Evolutionary conservation across 257 asterid genomes (phyloP), one percentile per base, ranked within the genome.

Genomic region (Galeopsis tetrahit): DNA sequence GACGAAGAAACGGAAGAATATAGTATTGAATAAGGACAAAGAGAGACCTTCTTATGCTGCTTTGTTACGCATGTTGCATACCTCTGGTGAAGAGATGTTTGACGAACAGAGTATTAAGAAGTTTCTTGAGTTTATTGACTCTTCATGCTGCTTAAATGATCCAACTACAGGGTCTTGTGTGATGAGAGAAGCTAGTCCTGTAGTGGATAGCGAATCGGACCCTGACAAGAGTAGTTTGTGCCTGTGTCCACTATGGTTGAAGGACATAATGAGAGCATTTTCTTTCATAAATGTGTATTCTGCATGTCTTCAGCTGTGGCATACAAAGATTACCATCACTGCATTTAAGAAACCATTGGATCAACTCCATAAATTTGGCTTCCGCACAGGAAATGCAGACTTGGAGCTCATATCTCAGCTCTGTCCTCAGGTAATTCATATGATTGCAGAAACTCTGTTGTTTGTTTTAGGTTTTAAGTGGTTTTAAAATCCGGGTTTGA

Each of bases 181-280:
- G 75, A 67, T 84, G 68, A 78, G 74, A 66, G 82, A 74, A 76
- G 82, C 74, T 72, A 77, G 15, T 31, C 38, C 69, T 62, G 35
- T 36, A 63, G 69, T 53, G 66, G 78, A 70, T 66, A 14, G 63
- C 10, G 77, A 63, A 65, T 68, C 63, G 71, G 78, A 81, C 42
- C 76, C 82, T 63, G 63, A 82, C 76, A 53, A 75, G 11, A 80
- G 77, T 76, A 78, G 57, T 71, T 72, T 32, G 56, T 92, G 98
- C 71, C 42, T 66, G 49, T 93, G 98, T 79, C 95, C 98, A 58
- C 28, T 73, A 34, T 90, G 97, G 96, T 70, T 90, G 88, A 93
- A 82, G 87, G 85, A 77, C 81, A 72, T 86, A 48, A 63, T 86
- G 74, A 83, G 84, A 61, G 75, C 82, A 58, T 90, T 93, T 77